These are phyloP conservation scores for Penicillium sp. DNA, from an alignment of 2,329 filamentous ascomycete genomes.

Conservation along the genomic window DNA sequence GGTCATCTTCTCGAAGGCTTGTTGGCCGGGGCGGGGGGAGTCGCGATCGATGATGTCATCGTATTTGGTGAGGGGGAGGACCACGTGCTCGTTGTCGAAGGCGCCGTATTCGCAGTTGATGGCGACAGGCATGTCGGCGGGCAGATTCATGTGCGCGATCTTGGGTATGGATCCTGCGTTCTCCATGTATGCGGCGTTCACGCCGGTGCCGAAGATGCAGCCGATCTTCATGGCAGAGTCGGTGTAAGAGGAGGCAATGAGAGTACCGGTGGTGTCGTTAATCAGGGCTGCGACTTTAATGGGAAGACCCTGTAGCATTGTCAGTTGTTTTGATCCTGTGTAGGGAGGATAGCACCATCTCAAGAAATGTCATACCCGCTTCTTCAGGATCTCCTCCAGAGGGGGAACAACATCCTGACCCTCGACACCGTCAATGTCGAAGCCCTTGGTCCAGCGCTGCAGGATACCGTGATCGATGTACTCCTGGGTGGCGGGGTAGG, in stretches of 20 bases:
- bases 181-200: slow-evolving; percentile 99
- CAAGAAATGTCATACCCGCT: slow-evolving; percentile 53
- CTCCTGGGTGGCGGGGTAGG: slow-evolving; percentile 88
- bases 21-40: slow-evolving; percentile 87
- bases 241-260: slow-evolving; percentile 97
- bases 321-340: background rate
- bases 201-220: slow-evolving; percentile 97
- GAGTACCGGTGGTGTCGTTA: slow-evolving; percentile 95
- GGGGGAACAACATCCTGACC: slow-evolving; percentile 86
- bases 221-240: slow-evolving; percentile 89
- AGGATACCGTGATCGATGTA: slow-evolving; percentile 90
- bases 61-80: slow-evolving; percentile 81
- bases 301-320: slow-evolving; percentile 64
- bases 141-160: slow-evolving; percentile 84
- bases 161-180: slow-evolving; percentile 87
- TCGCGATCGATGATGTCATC: slow-evolving; percentile 85
- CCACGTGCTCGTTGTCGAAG: slow-evolving; percentile 89
- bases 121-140: slow-evolving; percentile 78
- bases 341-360: background rate
- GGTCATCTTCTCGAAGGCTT: slow-evolving; percentile 98
- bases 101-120: slow-evolving; percentile 99
- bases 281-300: slow-evolving; percentile 92
- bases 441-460: slow-evolving; percentile 96
- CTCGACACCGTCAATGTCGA: slow-evolving; percentile 89
- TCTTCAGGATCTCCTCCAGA: slow-evolving; percentile 73